Evolutionary conservation across 345 rosid genomes (phyloP).

Genomic region (rapeseed (Brassica napus)): DNA sequence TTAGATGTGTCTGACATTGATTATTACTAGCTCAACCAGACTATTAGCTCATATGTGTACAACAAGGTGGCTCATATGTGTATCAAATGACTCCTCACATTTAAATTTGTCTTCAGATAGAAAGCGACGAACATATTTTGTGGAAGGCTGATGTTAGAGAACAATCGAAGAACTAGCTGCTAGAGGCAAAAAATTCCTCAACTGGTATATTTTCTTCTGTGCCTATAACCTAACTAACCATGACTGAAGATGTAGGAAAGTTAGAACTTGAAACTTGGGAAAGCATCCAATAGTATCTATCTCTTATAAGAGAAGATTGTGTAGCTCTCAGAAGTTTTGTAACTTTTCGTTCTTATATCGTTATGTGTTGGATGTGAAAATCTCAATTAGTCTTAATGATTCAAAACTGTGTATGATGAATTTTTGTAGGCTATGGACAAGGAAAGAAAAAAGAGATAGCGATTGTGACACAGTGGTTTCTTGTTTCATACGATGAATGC

Average conservation of each 20-base stretch:
- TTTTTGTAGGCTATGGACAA: slow-evolving; percentile 82
- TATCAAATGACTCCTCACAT: slow-evolving; percentile 34
- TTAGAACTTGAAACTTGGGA: too few relatives aligned
- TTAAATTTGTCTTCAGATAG: slow-evolving; percentile 52
- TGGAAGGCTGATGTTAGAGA: slow-evolving; percentile 91
- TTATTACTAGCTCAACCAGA: slow-evolving; percentile 33
- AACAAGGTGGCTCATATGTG: slow-evolving; percentile 22
- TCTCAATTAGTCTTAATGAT: background rate
- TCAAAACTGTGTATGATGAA: background rate
- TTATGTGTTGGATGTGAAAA: background rate
- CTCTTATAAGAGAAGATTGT: background rate
- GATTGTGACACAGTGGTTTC: slow-evolving; percentile 92
- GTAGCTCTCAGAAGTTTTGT: slow-evolving; percentile 3
- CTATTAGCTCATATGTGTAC: background rate
- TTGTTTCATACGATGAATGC: slow-evolving; percentile 57
- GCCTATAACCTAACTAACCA: background rate
- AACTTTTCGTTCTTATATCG: background rate
- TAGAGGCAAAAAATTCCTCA: slow-evolving; percentile 75
- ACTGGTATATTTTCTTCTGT: slow-evolving; percentile 54
- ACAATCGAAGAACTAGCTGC: slow-evolving; percentile 70
- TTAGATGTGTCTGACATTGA: slow-evolving; percentile 41
- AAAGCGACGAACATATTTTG: slow-evolving; percentile 67
- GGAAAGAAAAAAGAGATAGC: slow-evolving; percentile 96
- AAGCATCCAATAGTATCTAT: background rate
- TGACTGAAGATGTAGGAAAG: too few relatives aligned